Percentiles rank a stretch among this genome's conserved stretches.
Evolutionary conservation across 1,284 basidiomycete genomes (phyloP).

Genomic region (Austropuccinia psidii): DNA sequence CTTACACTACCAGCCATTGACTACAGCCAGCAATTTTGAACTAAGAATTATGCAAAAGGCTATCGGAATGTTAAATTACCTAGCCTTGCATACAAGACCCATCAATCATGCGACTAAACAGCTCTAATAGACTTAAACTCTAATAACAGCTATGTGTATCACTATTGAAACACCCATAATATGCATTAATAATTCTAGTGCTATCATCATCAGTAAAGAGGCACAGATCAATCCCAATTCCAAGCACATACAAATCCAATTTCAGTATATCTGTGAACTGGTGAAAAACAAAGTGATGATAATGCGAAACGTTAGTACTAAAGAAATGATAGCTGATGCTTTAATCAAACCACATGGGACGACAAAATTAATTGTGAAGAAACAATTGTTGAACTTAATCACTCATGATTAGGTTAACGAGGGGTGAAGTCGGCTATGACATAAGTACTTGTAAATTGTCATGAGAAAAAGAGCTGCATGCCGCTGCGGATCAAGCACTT

Average conservation of each 20-base stretch:
- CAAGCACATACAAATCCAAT: background rate
- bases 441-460: no score
- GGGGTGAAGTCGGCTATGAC: no score
- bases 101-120: background rate
- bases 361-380: no score
- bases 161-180: background rate
- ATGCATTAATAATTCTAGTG: background rate
- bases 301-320: background rate
- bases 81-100: background rate
- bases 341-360: background rate
- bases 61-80: background rate
- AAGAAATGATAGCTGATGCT: background rate
- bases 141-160: background rate
- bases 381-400: no score
- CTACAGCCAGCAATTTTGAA: background rate
- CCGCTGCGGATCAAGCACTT: no score
- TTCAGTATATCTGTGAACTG: background rate
- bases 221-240: background rate
- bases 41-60: background rate
- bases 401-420: no score
- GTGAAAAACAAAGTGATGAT: background rate
- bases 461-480: no score
- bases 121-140: background rate
- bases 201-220: background rate
- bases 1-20: background rate